Evolutionary conservation across 306 rosid species (phyloP).

Genomic region (Pterocarpus santalinus): DNA sequence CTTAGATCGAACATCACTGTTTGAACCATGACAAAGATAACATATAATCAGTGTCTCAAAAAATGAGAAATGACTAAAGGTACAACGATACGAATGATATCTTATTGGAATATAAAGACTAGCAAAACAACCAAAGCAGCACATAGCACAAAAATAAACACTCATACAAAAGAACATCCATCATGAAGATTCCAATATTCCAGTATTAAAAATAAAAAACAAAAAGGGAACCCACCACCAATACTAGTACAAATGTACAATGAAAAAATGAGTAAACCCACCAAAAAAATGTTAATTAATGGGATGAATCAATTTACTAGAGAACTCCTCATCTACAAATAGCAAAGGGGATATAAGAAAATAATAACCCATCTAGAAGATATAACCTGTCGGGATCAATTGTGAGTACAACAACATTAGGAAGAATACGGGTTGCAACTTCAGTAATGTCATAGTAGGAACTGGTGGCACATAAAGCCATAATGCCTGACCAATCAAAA

Average conservation of each 20-base stretch:
- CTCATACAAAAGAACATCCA: conserved; percentile 29
- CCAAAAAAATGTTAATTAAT: conserved; percentile 29
- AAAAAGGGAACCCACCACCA: conserved; percentile 3
- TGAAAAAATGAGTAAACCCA: conserved; percentile 17
- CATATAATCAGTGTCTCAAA: conserved; percentile 18
- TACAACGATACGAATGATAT: conserved; percentile 35
- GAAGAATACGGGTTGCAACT: conserved; percentile 96
- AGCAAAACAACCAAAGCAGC: conserved; percentile 40
- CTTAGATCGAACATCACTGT: conserved; percentile 90
- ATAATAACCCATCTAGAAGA: conserved; percentile 30
- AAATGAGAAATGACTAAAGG: conserved; percentile 26
- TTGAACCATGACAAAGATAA: conserved; percentile 47
- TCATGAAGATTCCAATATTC: conserved; percentile 28
- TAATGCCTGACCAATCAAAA: conserved; percentile 73
- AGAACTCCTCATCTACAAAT: conserved; percentile 36
- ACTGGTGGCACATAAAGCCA: conserved; percentile 98
- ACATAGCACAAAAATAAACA: conserved; percentile 24
- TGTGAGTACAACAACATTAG: conserved; percentile 88
- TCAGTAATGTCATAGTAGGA: conserved; percentile 90
- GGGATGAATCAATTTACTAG: conserved; percentile 29
- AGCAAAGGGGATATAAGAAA: conserved; percentile 22
- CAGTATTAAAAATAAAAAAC: conserved; percentile 5
- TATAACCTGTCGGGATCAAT: conserved; percentile 93
- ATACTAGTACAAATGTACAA: background rate
- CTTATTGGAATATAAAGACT: conserved; percentile 35